Evolutionary conservation across 208 protist genomes (phyloP), one percentile per base, ranked within the genome.

Genomic region (Acanthamoeba triangularis): DNA sequence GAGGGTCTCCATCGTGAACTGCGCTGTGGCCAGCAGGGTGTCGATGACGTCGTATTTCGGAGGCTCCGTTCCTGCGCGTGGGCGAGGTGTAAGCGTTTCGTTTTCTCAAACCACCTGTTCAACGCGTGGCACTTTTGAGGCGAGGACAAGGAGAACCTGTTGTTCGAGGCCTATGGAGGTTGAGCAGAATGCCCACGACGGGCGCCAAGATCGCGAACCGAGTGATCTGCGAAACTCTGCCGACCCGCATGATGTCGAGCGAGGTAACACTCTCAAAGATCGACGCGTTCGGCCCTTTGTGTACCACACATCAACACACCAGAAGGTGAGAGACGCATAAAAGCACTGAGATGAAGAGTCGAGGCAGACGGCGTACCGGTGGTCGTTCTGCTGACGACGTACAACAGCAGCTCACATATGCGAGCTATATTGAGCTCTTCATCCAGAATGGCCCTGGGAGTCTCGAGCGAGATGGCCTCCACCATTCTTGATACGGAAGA

Each of bases 361-460:
- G 20, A 33, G 28, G 59, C 59, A 18, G 25, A 65, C 16, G 2
- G 59, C 59, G 18, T n/a, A 78, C 80, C 80, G 4, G 80, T 88
- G 52, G 80, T 63, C 30, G 80, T 88, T 37, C 80, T 56, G 47
- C 80, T 88, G 80, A 88, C 35, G 6, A 88, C 80, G 28, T 88
- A 88, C 7, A 88, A 28, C 23, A 88, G 80, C 41, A 88, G 52
- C 52, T 88, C 80, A 49, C 80, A 88, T 25, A 88, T 54, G 28
- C 91, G 74, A n/a, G 76, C 33, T 1, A 56, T 59, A n/a, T 95
- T 95, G 91, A 95, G 74, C 35, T 95, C 91, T 20, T 95, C 80
- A 16, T 78, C 33, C 7, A 85, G 74, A 33, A 95, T 88, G 67
- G 67, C 37, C 0, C 23, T 67, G 30, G 91, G 91, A 14, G 63